Evolutionary conservation across 176 grass and related monocot species (phyloP), one percentile per base, ranked within the genome.

Genomic region (Typha latifolia): DNA sequence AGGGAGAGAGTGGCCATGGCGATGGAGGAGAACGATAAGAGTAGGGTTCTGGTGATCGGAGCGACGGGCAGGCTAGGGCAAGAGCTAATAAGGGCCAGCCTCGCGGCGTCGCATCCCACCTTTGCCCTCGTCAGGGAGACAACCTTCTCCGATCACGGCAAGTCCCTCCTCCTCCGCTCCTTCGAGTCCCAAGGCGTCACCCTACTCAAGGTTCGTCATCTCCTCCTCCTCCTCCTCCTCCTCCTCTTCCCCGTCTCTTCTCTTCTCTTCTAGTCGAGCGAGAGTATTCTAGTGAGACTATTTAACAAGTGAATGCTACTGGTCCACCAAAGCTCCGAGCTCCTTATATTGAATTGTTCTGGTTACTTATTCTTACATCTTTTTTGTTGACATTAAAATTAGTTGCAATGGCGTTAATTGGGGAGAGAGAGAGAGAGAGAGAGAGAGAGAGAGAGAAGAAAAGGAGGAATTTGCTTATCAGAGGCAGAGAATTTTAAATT

Each of bases 71-170:
- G 70, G 15, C 66, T 91, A 16, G 93, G 93, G 0, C 66, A 66
- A 14, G 74, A 78, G 63, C 72, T 97, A 14, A 83, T 88, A 10
- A 79, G 71, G 62, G 80, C 83, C 47, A 97, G 93, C 78, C 61
- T 85, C 19, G 72, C 56, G n/a, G 80, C 85, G 0, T 81, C 82
- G 11, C 80, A 92, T 37, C 80, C 80, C 31, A 97, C 88, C 47
- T 82, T 82, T 47, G 83, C 83, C 14, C 81, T 97, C 64, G 78
- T 97, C 20, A 80, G 88, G 37, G 82, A 87, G 23, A 14, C 78
- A 21, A 59, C 21, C 70, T 11, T 47, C 16, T 71, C 63, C 3
- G 32, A 56, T 47, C 18, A 32, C 11, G 70, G 64, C 3, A 76
- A 75, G 27, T 66, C 67, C 13, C 32, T 61, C 22, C 77, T 85